Evolutionary conservation across 768 basidiomycete species (phyloP), one percentile per base, ranked within the genome.

Genomic region (Hortiboletus campestris): DNA sequence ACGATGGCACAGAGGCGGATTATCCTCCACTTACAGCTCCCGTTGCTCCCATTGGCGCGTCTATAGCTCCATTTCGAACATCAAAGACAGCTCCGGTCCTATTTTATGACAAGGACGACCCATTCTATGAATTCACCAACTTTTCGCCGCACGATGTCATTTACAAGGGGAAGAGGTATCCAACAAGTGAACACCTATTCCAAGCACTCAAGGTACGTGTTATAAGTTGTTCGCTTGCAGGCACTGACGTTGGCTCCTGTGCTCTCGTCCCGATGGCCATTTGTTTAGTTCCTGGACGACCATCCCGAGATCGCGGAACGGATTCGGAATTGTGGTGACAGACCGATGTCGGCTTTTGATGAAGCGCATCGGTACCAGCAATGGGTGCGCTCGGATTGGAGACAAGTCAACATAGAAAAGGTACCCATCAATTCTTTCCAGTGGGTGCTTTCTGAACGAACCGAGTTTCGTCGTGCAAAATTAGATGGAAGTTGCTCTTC

Each of bases 171-270:
- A 85, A 83, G 64, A 75, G 71, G 51, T 90, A 89, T 64, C 85
- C 87, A 2, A 90, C 88, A 1, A 85, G 85, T 64, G 88, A 89
- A 65, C 88, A 89, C 68, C 78, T 89, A 12, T 89, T 88, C 63
- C 88, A 89, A 61, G 84, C 88, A 3, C 80, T 88, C 72, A 89
- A 88, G 67, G 85, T 84, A 51, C 12, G 68, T 49, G 11, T 43
- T 53, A 2, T 12, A 16, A 12, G 1, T 17, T 43, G 10, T 20
- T 25, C 11, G 22, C 8, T 51, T 31, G 10, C 28, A 25, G 8
- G 20, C 45, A 9, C 42, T 55, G 51, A 53, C 35, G 1, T 17
- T 54, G 31, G 1, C 29, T 22, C 40, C 44, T 43, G n/a, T 32
- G 46, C 57, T 49, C 31, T 56, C 44, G 17, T 28, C 11, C 48